A percentile compares a stretch with the other conserved stretches of the same genome.
These are phyloP conservation scores for Neospermospora avenae DNA, from an alignment of 2,329 filamentous ascomycete genomes.

Conservation along the genomic window DNA sequence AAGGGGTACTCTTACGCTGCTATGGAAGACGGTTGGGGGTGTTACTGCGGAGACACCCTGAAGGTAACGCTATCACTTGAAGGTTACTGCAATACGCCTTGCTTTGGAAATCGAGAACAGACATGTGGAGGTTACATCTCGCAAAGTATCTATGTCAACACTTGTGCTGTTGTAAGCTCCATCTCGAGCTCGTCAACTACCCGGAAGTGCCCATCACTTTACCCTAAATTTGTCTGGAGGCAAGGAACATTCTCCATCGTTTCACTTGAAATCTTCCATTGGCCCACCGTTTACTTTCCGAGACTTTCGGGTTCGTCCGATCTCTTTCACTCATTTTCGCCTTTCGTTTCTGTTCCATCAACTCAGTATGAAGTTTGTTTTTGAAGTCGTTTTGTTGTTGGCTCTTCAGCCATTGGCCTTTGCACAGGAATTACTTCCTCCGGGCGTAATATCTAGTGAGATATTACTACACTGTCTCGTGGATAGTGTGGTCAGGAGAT, in stretches of 20 bases:
- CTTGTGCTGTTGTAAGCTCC: background rate
- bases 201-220: background rate
- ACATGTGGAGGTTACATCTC: conserved; percentile 29
- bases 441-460: background rate
- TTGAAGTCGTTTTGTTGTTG: background rate
- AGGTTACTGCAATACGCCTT: conserved; percentile 28
- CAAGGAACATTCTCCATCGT: background rate
- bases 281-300: background rate
- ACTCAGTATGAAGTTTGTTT: background rate
- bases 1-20: conserved; percentile 28
- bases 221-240: background rate
- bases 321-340: background rate
- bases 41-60: conserved; percentile 28
- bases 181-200: background rate
- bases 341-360: background rate
- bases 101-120: conserved; percentile 27
- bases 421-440: background rate
- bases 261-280: background rate
- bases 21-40: conserved; percentile 34
- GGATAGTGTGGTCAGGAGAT: background rate
- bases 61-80: conserved; percentile 16
- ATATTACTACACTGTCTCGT: background rate
- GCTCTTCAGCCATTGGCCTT: background rate
- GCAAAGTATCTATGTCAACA: conserved; percentile 1
- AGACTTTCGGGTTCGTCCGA: background rate